Percentiles rank a stretch among this genome's conserved stretches.
phyloP scores from a whole-genome alignment of 1,139 yeast species.

The Tardiomyces depauwii region DNA sequence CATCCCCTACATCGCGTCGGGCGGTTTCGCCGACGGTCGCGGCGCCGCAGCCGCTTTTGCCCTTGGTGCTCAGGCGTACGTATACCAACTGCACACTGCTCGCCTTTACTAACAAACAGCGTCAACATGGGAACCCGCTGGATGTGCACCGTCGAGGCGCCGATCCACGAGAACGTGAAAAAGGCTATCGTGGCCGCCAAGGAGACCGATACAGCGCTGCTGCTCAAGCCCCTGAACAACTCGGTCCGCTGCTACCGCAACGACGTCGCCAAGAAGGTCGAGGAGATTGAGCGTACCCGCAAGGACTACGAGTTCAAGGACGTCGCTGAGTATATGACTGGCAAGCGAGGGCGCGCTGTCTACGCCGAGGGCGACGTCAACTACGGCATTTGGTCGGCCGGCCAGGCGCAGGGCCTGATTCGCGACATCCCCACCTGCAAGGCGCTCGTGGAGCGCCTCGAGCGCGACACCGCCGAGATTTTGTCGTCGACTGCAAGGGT shows the following conservation, averaged over 20 bases:
- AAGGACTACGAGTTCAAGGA: conserved; percentile 18
- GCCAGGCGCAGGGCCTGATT: conserved; percentile 22
- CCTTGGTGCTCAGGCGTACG: conserved; percentile 21
- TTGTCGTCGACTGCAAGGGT: conserved; percentile 1
- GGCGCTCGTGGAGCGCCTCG: conserved; percentile 18
- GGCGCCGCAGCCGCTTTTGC: conserved; percentile 27
- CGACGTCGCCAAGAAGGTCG: conserved; percentile 21
- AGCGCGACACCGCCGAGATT: conserved; percentile 12
- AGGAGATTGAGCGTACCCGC: conserved; percentile 13
- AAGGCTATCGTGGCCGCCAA: conserved; percentile 21
- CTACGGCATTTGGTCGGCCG: conserved; percentile 26
- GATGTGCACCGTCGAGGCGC: conserved; percentile 25
- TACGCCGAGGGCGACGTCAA: conserved; percentile 23
- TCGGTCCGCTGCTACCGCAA: conserved; percentile 25
- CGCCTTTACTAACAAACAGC: not conserved
- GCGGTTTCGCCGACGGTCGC: conserved; percentile 27
- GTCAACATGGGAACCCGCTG: conserved; percentile 29
- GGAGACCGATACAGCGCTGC: conserved; percentile 23
- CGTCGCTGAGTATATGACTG: conserved; percentile 21
- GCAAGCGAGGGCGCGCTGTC: conserved; percentile 22
- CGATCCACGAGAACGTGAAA: conserved; percentile 24
- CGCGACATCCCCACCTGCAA: conserved; percentile 23
- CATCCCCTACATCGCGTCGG: conserved; percentile 26
- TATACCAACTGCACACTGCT: not conserved
- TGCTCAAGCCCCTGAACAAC: conserved; percentile 23